These are phyloP conservation scores for Syzygium malaccense DNA, from an alignment of 441 rosid genomes.

Conservation along the genomic window DNA sequence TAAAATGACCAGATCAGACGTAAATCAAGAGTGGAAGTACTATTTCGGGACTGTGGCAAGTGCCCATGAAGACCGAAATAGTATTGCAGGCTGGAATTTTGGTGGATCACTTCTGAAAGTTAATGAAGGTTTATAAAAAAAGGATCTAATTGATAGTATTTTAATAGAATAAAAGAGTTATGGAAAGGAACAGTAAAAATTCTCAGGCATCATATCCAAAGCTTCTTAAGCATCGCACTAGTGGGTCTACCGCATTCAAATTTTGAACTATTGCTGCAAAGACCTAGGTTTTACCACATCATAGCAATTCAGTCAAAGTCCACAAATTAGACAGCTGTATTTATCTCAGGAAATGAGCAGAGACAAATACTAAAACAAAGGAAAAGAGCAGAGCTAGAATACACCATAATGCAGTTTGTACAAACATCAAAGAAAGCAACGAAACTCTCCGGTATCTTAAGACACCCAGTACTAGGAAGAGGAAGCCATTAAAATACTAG, in stretches of 20 bases:
- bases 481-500: background rate
- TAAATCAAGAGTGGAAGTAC: background rate
- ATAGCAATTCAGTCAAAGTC: background rate
- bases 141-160: background rate
- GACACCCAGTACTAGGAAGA: background rate
- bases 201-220: background rate
- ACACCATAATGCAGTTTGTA: background rate
- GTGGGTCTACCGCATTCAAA: background rate
- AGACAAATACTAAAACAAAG: background rate
- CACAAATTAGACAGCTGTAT: background rate
- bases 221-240: background rate
- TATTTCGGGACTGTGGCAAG: fast-evolving
- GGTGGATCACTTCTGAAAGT: background rate
- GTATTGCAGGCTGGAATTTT: background rate
- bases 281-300: background rate
- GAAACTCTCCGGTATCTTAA: background rate
- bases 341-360: background rate
- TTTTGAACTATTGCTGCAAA: background rate
- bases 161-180: background rate
- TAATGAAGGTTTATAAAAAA: background rate
- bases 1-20: background rate
- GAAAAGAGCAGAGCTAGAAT: background rate
- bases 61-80: background rate
- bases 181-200: fast-evolving
- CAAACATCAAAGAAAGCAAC: background rate